Evolutionary conservation across 129 eudicot genomes (phyloP), one percentile per base, ranked within the genome.

Genomic region (Flaveria trinervia): DNA sequence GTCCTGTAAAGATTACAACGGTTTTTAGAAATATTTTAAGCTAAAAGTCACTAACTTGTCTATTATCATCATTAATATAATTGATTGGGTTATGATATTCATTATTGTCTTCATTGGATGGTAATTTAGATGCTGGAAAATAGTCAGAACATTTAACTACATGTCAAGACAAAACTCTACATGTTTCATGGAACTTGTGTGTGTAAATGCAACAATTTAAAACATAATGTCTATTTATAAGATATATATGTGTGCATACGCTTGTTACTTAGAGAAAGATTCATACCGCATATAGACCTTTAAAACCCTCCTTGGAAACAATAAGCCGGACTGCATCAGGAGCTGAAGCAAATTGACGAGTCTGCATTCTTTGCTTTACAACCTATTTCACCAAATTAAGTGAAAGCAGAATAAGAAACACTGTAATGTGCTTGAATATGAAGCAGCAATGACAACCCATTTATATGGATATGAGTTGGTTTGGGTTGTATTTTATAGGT

Each of bases 331-430:
- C 90, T 18, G 98, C 98, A 86, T 82, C 85, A 71, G 96, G 90
- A 44, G 98, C 94, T 3, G 98, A 92, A 81, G 88, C 76, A 82
- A 90, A 92, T 85, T 92, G 98, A 77, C 94, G 79, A 26, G 98
- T 92, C 83, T 92, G 98, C 96, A 92, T 85, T 74, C 98, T 82
- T 81, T 95, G 99, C 85, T 95, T 95, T 75, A 95, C 92, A 77
- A 95, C 97, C 97, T 95, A 83, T 73, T 71, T 39, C 26, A 64
- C 74, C 62, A 82, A 66, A 74, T 59, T 59, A 36, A 12, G n/a
- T 7, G 70, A 36, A 52, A 64, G 41, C 45, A 65, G 82, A 16
- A 55, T 49, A 46, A 9, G 23, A 61, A 60, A 70, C 49, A 22
- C 1, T 14, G 18, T 30, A 51, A 49, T 18, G 33, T 44, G 30